A percentile compares a stretch with the other conserved stretches of the same genome.
Evolutionary conservation across 2,329 filamentous ascomycete genomes (phyloP).

Genomic region (Zymoseptoria brevis): DNA sequence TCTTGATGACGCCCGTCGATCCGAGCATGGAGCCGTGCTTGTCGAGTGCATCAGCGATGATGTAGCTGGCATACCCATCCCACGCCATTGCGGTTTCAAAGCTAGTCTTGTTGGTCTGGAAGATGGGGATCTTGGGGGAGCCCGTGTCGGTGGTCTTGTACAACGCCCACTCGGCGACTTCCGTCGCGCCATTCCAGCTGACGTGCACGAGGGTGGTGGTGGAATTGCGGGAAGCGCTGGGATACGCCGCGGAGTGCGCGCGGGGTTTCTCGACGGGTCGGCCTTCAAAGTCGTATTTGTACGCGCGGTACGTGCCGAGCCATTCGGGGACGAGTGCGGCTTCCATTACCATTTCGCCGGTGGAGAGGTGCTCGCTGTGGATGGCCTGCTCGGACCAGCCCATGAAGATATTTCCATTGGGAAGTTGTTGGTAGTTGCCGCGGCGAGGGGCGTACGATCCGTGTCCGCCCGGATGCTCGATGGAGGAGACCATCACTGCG

Average conservation of each 20-base stretch:
- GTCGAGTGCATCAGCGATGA: constrained; percentile 15
- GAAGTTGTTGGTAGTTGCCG: constrained; percentile 32
- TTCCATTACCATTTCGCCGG: constrained; percentile 43
- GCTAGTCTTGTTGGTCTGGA: constrained; percentile 7
- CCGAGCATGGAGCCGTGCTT: constrained; percentile 5
- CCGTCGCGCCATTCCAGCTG: constrained; percentile 42
- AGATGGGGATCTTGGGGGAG: constrained; percentile 7
- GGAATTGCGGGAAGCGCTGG: constrained; percentile 2
- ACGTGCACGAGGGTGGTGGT: constrained; percentile 37
- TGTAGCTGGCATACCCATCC: constrained; percentile 12
- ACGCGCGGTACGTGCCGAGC: constrained; percentile 42
- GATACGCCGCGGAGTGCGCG: constrained; percentile 23
- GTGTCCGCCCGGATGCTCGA: constrained; percentile 12
- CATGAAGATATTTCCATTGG: constrained; percentile 46
- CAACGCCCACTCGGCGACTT: constrained; percentile 11
- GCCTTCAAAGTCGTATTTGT: constrained; percentile 42
- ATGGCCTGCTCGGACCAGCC: constrained; percentile 36
- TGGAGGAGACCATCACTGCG: constrained; percentile 8
- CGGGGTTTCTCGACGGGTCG: constrained; percentile 23
- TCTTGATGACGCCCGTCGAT: constrained; percentile 1
- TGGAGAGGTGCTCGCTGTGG: constrained; percentile 31
- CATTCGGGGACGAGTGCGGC: constrained; percentile 31
- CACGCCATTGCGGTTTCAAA: constrained; percentile 13
- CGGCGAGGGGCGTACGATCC: constrained; percentile 38
- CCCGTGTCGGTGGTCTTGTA: constrained; percentile 12